These are phyloP conservation scores for Leccinum variabile DNA, from an alignment of 1,284 basidiomycete genomes.

Conservation along the genomic window DNA sequence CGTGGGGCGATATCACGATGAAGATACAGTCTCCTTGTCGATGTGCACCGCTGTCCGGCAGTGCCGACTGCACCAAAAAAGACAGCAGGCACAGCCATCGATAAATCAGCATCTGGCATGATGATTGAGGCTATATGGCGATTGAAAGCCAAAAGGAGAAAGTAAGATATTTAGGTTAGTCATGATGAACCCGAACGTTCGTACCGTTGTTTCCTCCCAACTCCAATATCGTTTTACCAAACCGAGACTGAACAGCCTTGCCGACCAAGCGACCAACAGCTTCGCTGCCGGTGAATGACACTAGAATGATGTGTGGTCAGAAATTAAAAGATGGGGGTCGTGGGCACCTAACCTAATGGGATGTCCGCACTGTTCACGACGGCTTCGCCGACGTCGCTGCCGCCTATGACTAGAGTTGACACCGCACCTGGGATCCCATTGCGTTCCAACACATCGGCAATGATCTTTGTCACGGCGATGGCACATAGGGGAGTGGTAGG, in stretches of 20 bases:
- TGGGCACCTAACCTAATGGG: slow-evolving; percentile 59
- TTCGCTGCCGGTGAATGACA: slow-evolving; percentile 95
- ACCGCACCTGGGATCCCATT: slow-evolving; percentile 84
- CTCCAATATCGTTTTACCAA: slow-evolving; percentile 86
- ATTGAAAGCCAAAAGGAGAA: slow-evolving; percentile 22
- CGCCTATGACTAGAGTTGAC: slow-evolving; percentile 82
- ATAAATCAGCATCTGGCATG: slow-evolving; percentile 90
- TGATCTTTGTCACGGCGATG: slow-evolving; percentile 85
- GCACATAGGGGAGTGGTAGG: slow-evolving; percentile 86
- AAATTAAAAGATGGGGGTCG: slow-evolving; percentile 1
- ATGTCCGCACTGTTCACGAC: slow-evolving; percentile 74
- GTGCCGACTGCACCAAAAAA: slow-evolving; percentile 96
- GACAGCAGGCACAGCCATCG: slow-evolving; percentile 83
- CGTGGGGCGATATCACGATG: slow-evolving; percentile 76
- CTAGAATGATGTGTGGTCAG: slow-evolving; percentile 35
- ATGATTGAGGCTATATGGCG: slow-evolving; percentile 73
- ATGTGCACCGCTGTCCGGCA: slow-evolving; percentile 93
- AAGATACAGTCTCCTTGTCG: slow-evolving; percentile 87
- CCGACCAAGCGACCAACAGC: slow-evolving; percentile 83
- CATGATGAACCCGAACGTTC: slow-evolving; percentile 17
- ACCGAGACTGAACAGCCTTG: slow-evolving; percentile 74
- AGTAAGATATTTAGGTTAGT: slow-evolving; percentile 18
- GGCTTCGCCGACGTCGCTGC: slow-evolving; percentile 76
- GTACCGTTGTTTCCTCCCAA: slow-evolving; percentile 93
- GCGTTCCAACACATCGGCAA: slow-evolving; percentile 76